Evolutionary conservation across 1,284 basidiomycete genomes (phyloP), one percentile per base, ranked within the genome.

Genomic region (Tremellales sp.): DNA sequence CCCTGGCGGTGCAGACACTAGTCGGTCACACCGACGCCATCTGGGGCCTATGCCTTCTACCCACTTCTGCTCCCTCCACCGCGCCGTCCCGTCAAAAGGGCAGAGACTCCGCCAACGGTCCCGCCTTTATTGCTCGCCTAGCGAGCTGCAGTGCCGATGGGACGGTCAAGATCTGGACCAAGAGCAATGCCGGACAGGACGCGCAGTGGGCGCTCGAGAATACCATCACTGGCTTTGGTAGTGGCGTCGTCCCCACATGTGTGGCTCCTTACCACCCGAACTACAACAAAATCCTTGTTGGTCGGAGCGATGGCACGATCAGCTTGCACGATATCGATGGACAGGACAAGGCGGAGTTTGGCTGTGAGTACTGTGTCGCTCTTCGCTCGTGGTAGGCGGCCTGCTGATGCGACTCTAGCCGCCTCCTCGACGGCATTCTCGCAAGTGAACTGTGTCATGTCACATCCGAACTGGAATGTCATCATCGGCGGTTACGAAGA

Each of bases 11-110:
- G 33, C 87, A 86, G 29, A 85, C 86, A 55, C 81, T 97, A 25
- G 83, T 93, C 33, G 92, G 91, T 1, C 90, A 96, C 68, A 89
- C 89, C 1, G 91, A 97, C 68, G 89, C 89, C 3, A 87, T 97
- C 11, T 97, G 94, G 93, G 93, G 93, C 67, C 76, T 97, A 43
- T 85, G 87, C 17, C 54, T 79, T 11, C 53, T 80, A 22, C 72
- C 75, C 2, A 43, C 43, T 24, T 23, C 42, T 49, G 12, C 37
- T 37, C 3, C 45, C 45, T 21, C 39, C 3, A 10, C 39, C 23
- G 39, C n/a, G 21, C 19, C 21, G 19, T 21, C 39, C 3, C 29
- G 29, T 10, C 8, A 33, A n/a, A 33, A 33, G n/a, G 29, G 29
- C 10, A 33, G 10, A 10, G 29, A n/a, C n/a, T 8, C 29, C 8